Base-by-base conservation (phyloP, 1,284 basidiomycete genomes). In the Chondrostereum purpureum region DNA sequence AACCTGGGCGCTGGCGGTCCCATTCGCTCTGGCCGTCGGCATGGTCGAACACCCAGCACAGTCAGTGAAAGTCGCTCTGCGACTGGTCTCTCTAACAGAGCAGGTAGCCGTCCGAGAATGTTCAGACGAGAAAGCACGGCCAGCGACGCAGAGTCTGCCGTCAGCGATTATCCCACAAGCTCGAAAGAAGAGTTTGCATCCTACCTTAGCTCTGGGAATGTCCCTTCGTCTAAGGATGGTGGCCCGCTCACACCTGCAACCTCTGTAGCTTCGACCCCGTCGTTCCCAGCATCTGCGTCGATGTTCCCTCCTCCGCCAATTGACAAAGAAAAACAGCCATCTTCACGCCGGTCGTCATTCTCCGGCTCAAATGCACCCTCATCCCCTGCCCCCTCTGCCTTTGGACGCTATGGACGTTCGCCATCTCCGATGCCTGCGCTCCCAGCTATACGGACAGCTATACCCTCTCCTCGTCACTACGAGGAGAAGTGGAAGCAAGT, bases 261-360 rank as follows among this genome's bases (percentile, higher is more conserved):
- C 10, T 77, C 49, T 14, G 37, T 44, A 12, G 43, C 48, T 17
- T 47, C 48, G 14, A 2, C 41, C 12, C 35, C 39, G 10, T 19
- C 43, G 6, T 20, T 45, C 24, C 57, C 63, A 13, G 66, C 80
- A 3, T 79, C 78, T 3, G 65, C 70, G 33, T 66, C 68, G 16
- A 88, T 87, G 81, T 85, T 86, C 57, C 85, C 83, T 2, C 86
- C 84, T 11, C 83, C 84, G 2, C 70, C 79, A 2, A 66, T 83
- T 42, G 83, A 85, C 35, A 68, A 64, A 37, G 76, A 78, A 37
- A 62, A 63, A 18, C 51, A 63, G 31, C 63, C 81, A 0, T 80
- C 83, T 18, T 94, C 91, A 1, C 71, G 92, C 8, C 74, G 92
- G 11, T 94, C 92, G 1, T 94, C 91, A 0, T 92, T 94, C 64